phyloP scores from a whole-genome alignment of 2,329 filamentous ascomycete species.

The Rugonectria rugulosa region DNA sequence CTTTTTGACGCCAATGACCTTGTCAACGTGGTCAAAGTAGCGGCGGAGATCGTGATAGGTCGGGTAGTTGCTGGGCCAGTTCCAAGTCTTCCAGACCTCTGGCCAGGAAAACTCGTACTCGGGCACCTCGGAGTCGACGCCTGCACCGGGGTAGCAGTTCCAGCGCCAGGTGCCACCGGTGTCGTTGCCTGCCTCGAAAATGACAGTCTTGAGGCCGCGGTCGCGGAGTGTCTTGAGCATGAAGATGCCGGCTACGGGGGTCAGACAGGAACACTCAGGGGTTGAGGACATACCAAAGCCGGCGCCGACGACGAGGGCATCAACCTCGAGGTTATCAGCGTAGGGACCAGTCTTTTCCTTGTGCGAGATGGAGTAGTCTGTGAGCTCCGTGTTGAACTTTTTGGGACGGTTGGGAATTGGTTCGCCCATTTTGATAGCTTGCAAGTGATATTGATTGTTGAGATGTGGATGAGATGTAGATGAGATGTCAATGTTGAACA shows the following conservation, averaged over 20 bases:
- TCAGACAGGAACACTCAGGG: not conserved
- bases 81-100: conserved; percentile 63
- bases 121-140: conserved; percentile 62
- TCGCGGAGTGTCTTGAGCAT: conserved; percentile 61
- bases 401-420: conserved; percentile 35
- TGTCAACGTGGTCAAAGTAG: conserved; percentile 69
- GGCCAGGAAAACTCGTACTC: conserved; percentile 62
- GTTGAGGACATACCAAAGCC: conserved; percentile 47
- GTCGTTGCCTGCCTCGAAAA: conserved; percentile 61
- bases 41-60: conserved; percentile 58
- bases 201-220: conserved; percentile 54
- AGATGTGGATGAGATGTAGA: not conserved
- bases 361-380: conserved; percentile 46
- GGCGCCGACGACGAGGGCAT: conserved; percentile 54
- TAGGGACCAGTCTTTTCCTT: conserved; percentile 48
- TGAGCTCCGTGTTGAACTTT: conserved; percentile 52
- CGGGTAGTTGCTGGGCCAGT: conserved; percentile 62
- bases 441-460: too few species aligned
- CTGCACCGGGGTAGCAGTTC: conserved; percentile 64
- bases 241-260: conserved; percentile 51
- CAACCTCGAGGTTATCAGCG: conserved; percentile 52
- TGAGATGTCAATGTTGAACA: too few species aligned
- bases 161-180: conserved; percentile 63
- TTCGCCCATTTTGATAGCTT: conserved; percentile 32
- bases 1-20: conserved; percentile 61